Conservation (phyloP, 371 early-diverging fungal species). For the Zychaea mexicana region DNA sequence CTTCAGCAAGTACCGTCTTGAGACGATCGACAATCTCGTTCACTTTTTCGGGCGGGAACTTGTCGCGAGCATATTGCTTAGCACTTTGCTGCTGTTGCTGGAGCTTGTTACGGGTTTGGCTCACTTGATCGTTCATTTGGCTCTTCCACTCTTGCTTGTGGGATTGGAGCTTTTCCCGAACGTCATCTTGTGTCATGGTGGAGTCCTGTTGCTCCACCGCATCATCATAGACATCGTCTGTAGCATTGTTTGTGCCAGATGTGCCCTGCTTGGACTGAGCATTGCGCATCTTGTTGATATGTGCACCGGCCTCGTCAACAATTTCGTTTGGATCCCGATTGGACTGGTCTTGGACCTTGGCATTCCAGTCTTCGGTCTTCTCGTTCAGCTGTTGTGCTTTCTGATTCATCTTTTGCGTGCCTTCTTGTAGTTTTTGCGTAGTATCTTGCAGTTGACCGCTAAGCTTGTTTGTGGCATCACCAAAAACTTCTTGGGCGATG, state of each 20-base stretch:
- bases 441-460: constrained; percentile 10
- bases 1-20: constrained; percentile 40
- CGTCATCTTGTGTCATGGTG: not conserved
- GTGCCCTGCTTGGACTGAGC: not conserved
- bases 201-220: not conserved
- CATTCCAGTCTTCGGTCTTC: too few species aligned
- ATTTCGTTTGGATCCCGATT: not conserved
- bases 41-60: constrained; percentile 45
- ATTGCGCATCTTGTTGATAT: not conserved
- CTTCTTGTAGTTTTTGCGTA: constrained; percentile 5
- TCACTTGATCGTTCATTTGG: not conserved
- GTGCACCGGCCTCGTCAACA: too few species aligned
- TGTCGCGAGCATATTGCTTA: constrained; percentile 21
- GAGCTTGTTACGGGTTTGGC: not conserved
- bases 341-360: constrained; percentile 4
- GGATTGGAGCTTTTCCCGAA: not conserved
- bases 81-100: not conserved
- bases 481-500: constrained; percentile 52
- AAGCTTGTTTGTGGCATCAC: constrained; percentile 35
- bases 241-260: not conserved
- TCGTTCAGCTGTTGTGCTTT: too few species aligned
- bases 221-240: not conserved
- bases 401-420: not conserved
- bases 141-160: not conserved
- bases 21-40: constrained; percentile 47